Percentiles rank a stretch among this genome's conserved stretches.
Evolutionary conservation across 768 basidiomycete genomes (phyloP).

Genomic region (Galerina sulciceps): DNA sequence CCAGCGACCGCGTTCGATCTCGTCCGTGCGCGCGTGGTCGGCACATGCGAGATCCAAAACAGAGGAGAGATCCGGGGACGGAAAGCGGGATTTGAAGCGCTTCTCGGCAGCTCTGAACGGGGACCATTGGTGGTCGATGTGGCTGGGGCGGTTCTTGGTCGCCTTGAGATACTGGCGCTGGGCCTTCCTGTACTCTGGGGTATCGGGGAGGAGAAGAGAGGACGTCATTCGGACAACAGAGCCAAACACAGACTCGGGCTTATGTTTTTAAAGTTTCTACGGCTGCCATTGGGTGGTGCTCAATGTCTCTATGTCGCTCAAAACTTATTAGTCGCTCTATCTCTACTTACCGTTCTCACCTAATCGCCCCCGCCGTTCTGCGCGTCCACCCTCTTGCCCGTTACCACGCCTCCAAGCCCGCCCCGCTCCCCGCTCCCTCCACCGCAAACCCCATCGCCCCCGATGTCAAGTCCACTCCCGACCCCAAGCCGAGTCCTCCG

Average conservation of each 20-base stretch:
- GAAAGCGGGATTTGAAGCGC: conserved; percentile 77
- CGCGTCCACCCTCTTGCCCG: conserved; percentile 25
- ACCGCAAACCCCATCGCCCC: conserved; percentile 21
- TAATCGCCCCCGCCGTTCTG: conserved; percentile 27
- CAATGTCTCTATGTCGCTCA: conserved; percentile 75
- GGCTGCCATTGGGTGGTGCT: conserved; percentile 1
- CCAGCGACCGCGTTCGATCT: conserved; percentile 53
- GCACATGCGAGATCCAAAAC: conserved; percentile 69
- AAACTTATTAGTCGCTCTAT: conserved; percentile 36
- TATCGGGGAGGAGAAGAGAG: conserved; percentile 47
- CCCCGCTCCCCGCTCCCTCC: conserved; percentile 17
- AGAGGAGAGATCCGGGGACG: conserved; percentile 70
- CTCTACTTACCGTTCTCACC: conserved; percentile 28
- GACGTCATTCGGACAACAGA: conserved; percentile 35
- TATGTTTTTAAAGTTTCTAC: neutral
- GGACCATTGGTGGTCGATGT: conserved; percentile 63
- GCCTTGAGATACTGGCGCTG: conserved; percentile 61
- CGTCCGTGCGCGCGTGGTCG: conserved; percentile 41
- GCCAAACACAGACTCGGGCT: conserved; percentile 29
- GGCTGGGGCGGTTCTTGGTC: conserved; percentile 53
- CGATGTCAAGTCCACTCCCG: conserved; percentile 31
- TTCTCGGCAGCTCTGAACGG: conserved; percentile 82
- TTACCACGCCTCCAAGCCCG: conserved; percentile 39
- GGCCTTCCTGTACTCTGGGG: conserved; percentile 62
- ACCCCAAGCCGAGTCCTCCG: conserved; percentile 54